These are phyloP conservation scores for Erodium chrysanthum DNA, from an alignment of 441 rosid genomes.

Conservation along the genomic window DNA sequence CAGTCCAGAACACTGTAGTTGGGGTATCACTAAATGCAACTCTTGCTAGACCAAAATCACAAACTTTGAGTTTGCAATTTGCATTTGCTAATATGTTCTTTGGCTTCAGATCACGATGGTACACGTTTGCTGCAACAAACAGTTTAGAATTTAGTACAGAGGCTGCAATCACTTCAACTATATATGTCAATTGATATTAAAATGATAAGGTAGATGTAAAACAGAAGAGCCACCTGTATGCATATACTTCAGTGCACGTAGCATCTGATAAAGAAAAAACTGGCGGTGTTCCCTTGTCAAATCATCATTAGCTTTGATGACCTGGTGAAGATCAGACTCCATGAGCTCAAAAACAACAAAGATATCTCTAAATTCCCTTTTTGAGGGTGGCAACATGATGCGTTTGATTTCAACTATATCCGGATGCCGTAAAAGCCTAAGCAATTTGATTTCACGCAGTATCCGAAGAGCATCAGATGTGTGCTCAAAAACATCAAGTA, in stretches of 20 bases:
- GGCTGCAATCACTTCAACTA: neutral
- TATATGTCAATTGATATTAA: neutral
- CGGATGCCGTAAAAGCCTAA: conserved; percentile 74
- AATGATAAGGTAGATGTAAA: neutral
- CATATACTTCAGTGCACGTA: conserved; percentile 65
- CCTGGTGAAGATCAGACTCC: conserved; percentile 99
- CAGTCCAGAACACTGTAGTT: conserved; percentile 93
- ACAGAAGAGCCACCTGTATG: conserved; percentile 21
- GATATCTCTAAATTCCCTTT: conserved; percentile 83
- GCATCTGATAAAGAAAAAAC: conserved; percentile 91
- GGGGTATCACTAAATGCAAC: conserved; percentile 90
- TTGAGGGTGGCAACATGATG: conserved; percentile 91
- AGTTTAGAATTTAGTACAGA: conserved; percentile 20
- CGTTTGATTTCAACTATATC: conserved; percentile 92
- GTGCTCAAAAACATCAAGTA: conserved; percentile 46
- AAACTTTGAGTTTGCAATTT: conserved; percentile 92
- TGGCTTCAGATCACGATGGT: conserved; percentile 97
- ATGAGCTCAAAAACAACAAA: conserved; percentile 95
- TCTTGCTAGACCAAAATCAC: conserved; percentile 93
- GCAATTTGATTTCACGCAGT: conserved; percentile 83
- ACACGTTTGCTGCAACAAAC: conserved; percentile 69
- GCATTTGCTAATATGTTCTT: conserved; percentile 97
- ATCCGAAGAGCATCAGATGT: conserved; percentile 76
- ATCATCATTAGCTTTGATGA: conserved; percentile 94
- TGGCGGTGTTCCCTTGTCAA: conserved; percentile 89